Conservation (phyloP, 2,329 filamentous ascomycete genomes). For the Ophiostoma montium region DNA sequence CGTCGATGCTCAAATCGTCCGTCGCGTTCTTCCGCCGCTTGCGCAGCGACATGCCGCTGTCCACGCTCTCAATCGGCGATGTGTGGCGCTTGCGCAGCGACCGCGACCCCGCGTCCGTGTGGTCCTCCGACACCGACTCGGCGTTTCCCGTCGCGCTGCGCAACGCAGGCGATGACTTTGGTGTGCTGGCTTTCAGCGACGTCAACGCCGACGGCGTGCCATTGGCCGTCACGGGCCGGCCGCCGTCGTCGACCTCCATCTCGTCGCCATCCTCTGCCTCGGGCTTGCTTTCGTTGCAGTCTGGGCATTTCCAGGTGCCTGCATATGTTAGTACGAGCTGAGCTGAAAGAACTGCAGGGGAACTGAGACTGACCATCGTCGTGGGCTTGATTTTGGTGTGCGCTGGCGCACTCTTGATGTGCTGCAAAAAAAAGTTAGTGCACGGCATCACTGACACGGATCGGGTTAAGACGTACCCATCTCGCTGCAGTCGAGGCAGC, state of each 20-base stretch:
- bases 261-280: conserved; percentile 16
- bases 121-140: conserved; percentile 62
- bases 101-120: conserved; percentile 58
- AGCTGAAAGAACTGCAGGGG: not conserved
- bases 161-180: conserved; percentile 55
- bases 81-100: conserved; percentile 74
- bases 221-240: conserved; percentile 21
- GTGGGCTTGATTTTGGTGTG: conserved; percentile 46
- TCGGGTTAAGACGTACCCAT: not conserved
- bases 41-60: conserved; percentile 35
- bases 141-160: conserved; percentile 45
- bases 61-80: conserved; percentile 51
- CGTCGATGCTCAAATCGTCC: conserved; percentile 27
- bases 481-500: not conserved
- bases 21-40: conserved; percentile 38
- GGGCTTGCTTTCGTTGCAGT: conserved; percentile 26
- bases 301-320: conserved; percentile 37
- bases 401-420: conserved; percentile 78
- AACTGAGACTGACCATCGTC: conserved; percentile 28
- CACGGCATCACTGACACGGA: not conserved
- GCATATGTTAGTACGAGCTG: not conserved
- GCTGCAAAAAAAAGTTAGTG: conserved; percentile 33
- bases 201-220: conserved; percentile 11
- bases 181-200: conserved; percentile 41
- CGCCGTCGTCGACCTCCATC: conserved; percentile 10